Conservation (phyloP, 2,329 filamentous ascomycete genomes). For the Hymenoscyphus albidus region DNA sequence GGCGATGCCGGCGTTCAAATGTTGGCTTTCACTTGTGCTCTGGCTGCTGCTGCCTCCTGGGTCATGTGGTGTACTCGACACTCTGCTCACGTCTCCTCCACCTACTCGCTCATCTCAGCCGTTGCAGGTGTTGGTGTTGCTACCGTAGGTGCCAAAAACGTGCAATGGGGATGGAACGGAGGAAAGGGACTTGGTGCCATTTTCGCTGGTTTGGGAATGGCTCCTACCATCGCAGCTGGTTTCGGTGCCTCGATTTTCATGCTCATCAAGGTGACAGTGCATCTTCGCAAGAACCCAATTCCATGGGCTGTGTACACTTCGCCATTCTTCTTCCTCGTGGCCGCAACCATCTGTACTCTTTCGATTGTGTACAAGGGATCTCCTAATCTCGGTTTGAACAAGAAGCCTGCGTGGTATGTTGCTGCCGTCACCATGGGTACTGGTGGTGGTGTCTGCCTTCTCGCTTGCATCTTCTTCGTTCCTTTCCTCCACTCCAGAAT, state of each 20-base stretch:
- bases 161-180: constrained; percentile 66
- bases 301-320: constrained; percentile 70
- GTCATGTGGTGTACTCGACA: constrained; percentile 77
- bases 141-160: constrained; percentile 55
- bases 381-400: constrained; percentile 59
- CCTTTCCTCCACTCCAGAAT: constrained; percentile 64
- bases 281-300: constrained; percentile 66
- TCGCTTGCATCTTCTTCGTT: constrained; percentile 68
- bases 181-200: constrained; percentile 69
- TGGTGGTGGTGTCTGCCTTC: constrained; percentile 54
- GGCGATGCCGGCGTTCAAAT: constrained; percentile 63
- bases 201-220: constrained; percentile 68
- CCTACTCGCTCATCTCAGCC: constrained; percentile 66
- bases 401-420: constrained; percentile 66
- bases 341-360: constrained; percentile 68
- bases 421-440: constrained; percentile 62
- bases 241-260: constrained; percentile 68
- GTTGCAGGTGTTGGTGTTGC: constrained; percentile 68
- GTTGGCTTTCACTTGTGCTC: constrained; percentile 62
- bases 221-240: constrained; percentile 60
- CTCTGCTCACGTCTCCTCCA: constrained; percentile 70
- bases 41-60: constrained; percentile 64
- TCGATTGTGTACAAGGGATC: constrained; percentile 81
- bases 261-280: constrained; percentile 69
- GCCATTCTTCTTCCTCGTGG: constrained; percentile 74